Percentiles rank a stretch among this genome's conserved stretches.
Evolutionary conservation across 305 asterid genomes (phyloP).

Genomic region (Withania somnifera): DNA sequence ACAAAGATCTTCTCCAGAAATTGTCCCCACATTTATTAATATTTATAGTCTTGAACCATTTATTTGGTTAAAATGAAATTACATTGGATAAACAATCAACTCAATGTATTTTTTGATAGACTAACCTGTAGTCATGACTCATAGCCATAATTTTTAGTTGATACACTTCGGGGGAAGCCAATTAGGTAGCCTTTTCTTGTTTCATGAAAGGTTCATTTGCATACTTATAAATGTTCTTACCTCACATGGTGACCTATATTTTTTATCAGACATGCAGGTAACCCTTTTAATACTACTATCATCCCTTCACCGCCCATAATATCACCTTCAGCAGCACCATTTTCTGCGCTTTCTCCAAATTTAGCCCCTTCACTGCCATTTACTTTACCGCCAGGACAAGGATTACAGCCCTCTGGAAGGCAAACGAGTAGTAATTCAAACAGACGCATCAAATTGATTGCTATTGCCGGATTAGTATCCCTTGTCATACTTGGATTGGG

Average conservation of each 20-base stretch:
- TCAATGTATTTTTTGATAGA: background rate
- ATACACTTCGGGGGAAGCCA: background rate
- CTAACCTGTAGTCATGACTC: background rate
- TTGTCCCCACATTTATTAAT: background rate
- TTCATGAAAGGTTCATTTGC: background rate
- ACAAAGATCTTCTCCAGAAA: background rate
- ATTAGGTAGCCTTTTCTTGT: background rate
- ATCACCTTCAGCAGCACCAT: slow-evolving; percentile 45
- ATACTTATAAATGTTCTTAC: background rate
- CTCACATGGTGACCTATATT: background rate
- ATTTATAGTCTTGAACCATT: background rate
- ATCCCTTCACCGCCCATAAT: slow-evolving; percentile 61
- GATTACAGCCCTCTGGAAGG: slow-evolving; percentile 21
- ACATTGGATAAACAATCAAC: background rate
- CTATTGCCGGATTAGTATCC: slow-evolving; percentile 34
- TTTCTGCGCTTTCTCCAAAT: slow-evolving; percentile 38
- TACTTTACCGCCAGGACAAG: slow-evolving; percentile 32
- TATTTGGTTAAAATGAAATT: background rate
- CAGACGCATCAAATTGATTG: slow-evolving; percentile 34
- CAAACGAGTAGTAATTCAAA: slow-evolving; percentile 17
- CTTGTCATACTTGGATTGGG: slow-evolving; percentile 33
- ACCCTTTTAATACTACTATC: slow-evolving; percentile 80
- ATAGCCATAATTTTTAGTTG: background rate
- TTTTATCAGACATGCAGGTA: slow-evolving; percentile 59
- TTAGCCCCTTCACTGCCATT: slow-evolving; percentile 17